Evolutionary conservation across 1,284 basidiomycete species (phyloP).

Genomic region (Ustilago crameri): DNA sequence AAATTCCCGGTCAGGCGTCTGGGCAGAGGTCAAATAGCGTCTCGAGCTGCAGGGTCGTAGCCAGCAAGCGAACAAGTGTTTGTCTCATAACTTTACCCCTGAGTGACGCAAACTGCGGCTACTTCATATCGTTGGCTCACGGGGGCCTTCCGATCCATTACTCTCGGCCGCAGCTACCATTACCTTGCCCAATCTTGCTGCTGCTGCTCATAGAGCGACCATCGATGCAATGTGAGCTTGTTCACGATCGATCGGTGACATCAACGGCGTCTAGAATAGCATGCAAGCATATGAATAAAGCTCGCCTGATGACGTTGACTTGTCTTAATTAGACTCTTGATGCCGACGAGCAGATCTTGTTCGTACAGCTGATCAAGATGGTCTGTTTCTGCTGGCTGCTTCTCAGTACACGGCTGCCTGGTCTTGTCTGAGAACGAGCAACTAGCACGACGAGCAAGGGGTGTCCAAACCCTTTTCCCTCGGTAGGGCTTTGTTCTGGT

Average conservation of each 20-base stretch:
- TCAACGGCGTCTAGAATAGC: slow-evolving; percentile 1
- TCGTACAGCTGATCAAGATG: not conserved
- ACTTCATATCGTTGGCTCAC: too few relatives aligned
- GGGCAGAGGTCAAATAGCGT: slow-evolving; percentile 15
- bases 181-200: too few relatives aligned
- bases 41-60: slow-evolving; percentile 8
- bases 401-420: too few relatives aligned
- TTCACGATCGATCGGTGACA: slow-evolving; percentile 14
- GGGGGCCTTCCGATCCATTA: too few relatives aligned
- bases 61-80: slow-evolving; percentile 3
- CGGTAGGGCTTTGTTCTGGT: too few relatives aligned
- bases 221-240: slow-evolving; percentile 16
- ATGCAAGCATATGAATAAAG: slow-evolving; percentile 12
- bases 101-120: slow-evolving; percentile 17
- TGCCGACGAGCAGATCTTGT: not conserved
- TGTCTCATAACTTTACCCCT: slow-evolving; percentile 24
- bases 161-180: too few relatives aligned
- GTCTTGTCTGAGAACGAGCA: too few relatives aligned
- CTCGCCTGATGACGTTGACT: slow-evolving; percentile 30
- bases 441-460: too few relatives aligned
- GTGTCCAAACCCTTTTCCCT: too few relatives aligned
- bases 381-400: too few relatives aligned
- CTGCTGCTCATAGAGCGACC: too few relatives aligned
- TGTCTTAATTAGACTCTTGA: slow-evolving; percentile 14
- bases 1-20: slow-evolving; percentile 11